These are phyloP conservation scores for Peronospora destructor DNA, from an alignment of 352 stramenopile genomes.

Conservation along the genomic window DNA sequence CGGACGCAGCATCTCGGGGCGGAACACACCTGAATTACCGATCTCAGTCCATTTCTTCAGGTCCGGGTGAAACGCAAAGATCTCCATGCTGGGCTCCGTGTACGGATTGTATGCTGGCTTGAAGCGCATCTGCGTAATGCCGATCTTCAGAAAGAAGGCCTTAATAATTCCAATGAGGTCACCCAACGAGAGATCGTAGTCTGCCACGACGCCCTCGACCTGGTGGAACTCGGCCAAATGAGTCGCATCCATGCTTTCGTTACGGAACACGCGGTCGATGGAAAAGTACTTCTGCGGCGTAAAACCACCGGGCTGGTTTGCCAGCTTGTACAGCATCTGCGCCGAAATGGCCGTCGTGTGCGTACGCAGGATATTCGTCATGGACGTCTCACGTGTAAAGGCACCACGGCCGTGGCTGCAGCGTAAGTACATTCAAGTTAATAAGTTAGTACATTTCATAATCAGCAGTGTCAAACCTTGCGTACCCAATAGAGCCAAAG, in stretches of 20 bases:
- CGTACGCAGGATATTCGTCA: conserved; percentile 98
- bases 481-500: conserved; percentile 94
- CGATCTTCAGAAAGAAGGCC: conserved; percentile 99
- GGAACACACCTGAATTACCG: conserved; percentile 98
- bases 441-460: not conserved
- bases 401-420: conserved; percentile 66
- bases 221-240: conserved; percentile 99
- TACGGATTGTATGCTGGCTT: conserved; percentile 99
- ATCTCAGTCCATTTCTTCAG: conserved; percentile 99
- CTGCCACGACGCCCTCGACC: conserved; percentile 97
- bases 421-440: not conserved
- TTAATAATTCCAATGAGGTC: conserved; percentile 99
- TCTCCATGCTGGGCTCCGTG: conserved; percentile 99
- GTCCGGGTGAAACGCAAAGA: conserved; percentile 99
- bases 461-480: not conserved
- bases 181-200: conserved; percentile 97
- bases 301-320: conserved; percentile 93
- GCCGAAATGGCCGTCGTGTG: conserved; percentile 99
- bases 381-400: conserved; percentile 93
- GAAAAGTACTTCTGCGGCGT: conserved; percentile 97
- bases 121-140: conserved; percentile 98
- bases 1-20: conserved; percentile 97
- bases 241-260: conserved; percentile 99
- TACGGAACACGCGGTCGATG: conserved; percentile 99
- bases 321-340: conserved; percentile 98